Conservation (phyloP, 2,329 filamentous ascomycete genomes). For the Hortaea sp. region DNA sequence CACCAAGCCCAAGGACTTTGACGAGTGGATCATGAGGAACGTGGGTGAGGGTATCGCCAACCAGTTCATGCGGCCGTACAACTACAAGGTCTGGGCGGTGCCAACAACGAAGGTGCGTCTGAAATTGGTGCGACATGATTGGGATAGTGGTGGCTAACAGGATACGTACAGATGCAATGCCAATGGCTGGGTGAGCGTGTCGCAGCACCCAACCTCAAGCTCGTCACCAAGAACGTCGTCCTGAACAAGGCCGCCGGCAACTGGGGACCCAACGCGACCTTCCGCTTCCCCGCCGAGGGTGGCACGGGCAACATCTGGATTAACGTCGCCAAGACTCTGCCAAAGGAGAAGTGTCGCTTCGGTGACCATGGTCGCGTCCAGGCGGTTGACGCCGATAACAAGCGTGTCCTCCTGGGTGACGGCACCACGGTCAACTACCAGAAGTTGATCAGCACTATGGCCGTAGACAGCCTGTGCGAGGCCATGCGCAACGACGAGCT, state of each 20-base stretch:
- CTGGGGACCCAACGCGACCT: slow-evolving; percentile 97
- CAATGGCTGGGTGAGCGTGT: slow-evolving; percentile 98
- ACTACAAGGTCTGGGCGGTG: slow-evolving; percentile 99
- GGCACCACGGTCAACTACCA: slow-evolving; percentile 84
- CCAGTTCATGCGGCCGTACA: slow-evolving; percentile 98
- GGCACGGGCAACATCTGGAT: slow-evolving; percentile 99
- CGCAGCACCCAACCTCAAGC: slow-evolving; percentile 90
- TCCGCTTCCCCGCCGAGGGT: slow-evolving; percentile 92
- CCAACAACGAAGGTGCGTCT: slow-evolving; percentile 79
- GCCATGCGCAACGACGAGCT: slow-evolving; percentile 82
- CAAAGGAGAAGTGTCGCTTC: slow-evolving; percentile 83
- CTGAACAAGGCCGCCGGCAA: slow-evolving; percentile 91
- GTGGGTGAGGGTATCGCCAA: slow-evolving; percentile 83
- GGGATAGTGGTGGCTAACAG: slow-evolving; percentile 2
- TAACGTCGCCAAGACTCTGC: slow-evolving; percentile 84
- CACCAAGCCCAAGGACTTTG: slow-evolving; percentile 91
- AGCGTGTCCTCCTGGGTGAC: slow-evolving; percentile 71
- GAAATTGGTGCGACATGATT: neutral
- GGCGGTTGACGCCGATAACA: slow-evolving; percentile 77
- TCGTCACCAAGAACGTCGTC: slow-evolving; percentile 85
- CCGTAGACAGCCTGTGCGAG: slow-evolving; percentile 79
- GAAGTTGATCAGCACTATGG: slow-evolving; percentile 93
- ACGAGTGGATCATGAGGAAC: slow-evolving; percentile 95
- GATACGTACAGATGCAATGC: slow-evolving; percentile 76
- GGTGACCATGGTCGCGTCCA: slow-evolving; percentile 75